Percentiles rank a stretch among this genome's conserved stretches.
Conservation (phyloP, 2,329 filamentous ascomycete species). For the Parastagonospora nodorum region DNA sequence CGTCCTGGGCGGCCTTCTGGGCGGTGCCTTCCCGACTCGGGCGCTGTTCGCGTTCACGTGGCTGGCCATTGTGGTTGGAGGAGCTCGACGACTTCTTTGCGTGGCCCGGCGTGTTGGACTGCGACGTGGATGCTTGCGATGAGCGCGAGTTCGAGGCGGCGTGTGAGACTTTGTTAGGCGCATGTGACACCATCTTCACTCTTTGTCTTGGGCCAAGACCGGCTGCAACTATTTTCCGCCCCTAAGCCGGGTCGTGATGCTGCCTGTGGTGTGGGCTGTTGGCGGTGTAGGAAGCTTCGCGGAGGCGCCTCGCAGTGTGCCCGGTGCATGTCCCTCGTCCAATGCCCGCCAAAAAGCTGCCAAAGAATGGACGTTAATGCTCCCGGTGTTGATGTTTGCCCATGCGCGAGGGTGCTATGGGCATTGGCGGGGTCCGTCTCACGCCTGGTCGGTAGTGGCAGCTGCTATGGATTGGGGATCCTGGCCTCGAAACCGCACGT, state of each 20-base stretch:
- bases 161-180: slow-evolving; percentile 22
- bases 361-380: slow-evolving; percentile 9
- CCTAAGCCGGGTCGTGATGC: slow-evolving; percentile 1
- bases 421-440: slow-evolving; percentile 28
- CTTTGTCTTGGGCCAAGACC: slow-evolving; percentile 8
- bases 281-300: slow-evolving; percentile 13
- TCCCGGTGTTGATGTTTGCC: slow-evolving; percentile 22
- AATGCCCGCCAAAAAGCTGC: slow-evolving; percentile 4
- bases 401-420: slow-evolving; percentile 20
- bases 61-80: slow-evolving; percentile 31
- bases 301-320: slow-evolving; percentile 20
- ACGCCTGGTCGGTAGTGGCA: slow-evolving; percentile 27
- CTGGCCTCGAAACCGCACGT: slow-evolving; percentile 27
- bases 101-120: slow-evolving; percentile 31
- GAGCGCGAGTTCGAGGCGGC: slow-evolving; percentile 33
- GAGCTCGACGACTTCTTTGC: slow-evolving; percentile 38
- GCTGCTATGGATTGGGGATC: slow-evolving; percentile 35
- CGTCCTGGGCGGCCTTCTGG: slow-evolving; percentile 74
- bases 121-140: slow-evolving; percentile 22
- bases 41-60: slow-evolving; percentile 38
- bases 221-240: slow-evolving; percentile 8
- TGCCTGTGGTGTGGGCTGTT: slow-evolving; percentile 4
- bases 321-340: slow-evolving; percentile 27
- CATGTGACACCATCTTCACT: slow-evolving; percentile 31
- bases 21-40: slow-evolving; percentile 66